Base-by-base conservation (phyloP, 2,329 filamentous ascomycete species). In the Talaromyces sp. region DNA sequence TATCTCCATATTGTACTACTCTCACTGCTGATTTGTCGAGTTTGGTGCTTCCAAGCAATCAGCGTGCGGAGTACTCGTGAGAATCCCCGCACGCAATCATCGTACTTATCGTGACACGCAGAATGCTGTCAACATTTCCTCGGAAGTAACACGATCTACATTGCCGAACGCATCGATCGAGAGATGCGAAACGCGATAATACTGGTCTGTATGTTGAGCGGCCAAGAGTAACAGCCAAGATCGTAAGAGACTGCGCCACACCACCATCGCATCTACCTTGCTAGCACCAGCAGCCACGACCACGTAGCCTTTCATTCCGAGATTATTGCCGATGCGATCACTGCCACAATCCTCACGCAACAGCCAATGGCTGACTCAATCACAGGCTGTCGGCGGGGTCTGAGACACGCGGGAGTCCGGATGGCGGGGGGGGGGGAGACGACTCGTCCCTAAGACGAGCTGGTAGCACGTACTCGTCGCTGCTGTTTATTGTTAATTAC, bases 281-380 rank as follows among this genome's bases (percentile, higher is more conserved):
- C 6, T 52, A 6, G 2, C 7, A 27, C 13, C 24, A 31, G 24
- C 4, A 52, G 50, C 27, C 49, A 35, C 50, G 50, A 35, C 50
- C 49, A 54, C 49, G 49, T 54, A 33, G 3, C 31, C 27, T 11
- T 24, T 9, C 22, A n/a, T 22, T 10, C n/a, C 43, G 6, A 11
- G n/a, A 31, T 22, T 14, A 54, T 54, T 16, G 16, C 47, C 13
- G 13, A 27, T 33, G 22, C n/a, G 50, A 39, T 56, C 61, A 63
- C 61, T 57, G 61, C 61, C 61, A 63, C 61, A 58, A 45, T 63
- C 35, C 14, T 31, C 49, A 19, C 7, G 27, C 47, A 50, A 50
- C 24, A 50, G 49, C 56, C 35, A 58, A n/a, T 10, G 8, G 19
- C 37, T 3, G 19, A 27, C 13, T n/a, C 60, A n/a, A 33, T 22